Percentiles rank a stretch among this genome's conserved stretches.
Evolutionary conservation across 305 asterid species (phyloP).

Genomic region (Fraxinus nigra): DNA sequence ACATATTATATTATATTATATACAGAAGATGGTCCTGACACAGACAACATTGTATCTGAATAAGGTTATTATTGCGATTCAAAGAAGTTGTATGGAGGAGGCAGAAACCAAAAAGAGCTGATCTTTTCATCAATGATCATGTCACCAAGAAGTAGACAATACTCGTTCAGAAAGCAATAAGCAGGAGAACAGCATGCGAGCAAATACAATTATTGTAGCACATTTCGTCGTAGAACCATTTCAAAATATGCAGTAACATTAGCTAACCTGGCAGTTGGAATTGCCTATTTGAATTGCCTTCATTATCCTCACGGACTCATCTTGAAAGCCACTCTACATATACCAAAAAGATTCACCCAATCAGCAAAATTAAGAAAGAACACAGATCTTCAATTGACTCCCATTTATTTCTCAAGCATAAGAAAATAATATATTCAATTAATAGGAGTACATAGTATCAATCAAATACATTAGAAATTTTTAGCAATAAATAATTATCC

Average conservation of each 20-base stretch:
- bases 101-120: neutral
- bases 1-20: neutral
- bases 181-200: neutral
- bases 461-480: neutral
- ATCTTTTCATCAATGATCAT: neutral
- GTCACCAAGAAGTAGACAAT: neutral
- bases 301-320: constrained; percentile 74
- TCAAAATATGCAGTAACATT: neutral
- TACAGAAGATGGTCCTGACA: neutral
- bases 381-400: neutral
- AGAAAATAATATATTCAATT: neutral
- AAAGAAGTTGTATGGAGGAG: neutral
- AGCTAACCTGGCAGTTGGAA: constrained; percentile 73
- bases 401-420: constrained; percentile 4
- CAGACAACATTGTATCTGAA: neutral
- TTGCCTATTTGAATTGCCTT: constrained; percentile 50
- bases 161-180: neutral
- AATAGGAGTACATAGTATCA: neutral
- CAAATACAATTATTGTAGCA: neutral
- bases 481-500: neutral
- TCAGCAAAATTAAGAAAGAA: constrained; percentile 7
- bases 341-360: constrained; percentile 7
- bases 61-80: neutral
- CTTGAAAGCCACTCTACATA: constrained; percentile 78
- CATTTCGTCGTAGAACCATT: constrained; percentile 2